Conservation (phyloP, 768 basidiomycete genomes). For the Lactarius sp. region DNA sequence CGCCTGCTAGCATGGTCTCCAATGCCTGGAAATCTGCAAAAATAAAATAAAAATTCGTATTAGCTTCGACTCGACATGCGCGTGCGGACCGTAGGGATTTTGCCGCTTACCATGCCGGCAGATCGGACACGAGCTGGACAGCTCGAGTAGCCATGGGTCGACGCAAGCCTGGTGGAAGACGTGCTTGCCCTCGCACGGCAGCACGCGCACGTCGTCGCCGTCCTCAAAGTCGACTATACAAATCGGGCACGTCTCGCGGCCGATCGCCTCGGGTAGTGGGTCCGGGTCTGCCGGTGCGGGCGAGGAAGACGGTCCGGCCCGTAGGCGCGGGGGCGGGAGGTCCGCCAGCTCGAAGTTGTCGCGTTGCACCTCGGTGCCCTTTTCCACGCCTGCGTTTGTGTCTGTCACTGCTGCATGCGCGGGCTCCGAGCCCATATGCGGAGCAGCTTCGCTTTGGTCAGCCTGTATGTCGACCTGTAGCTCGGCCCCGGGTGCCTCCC, state of each 20-base stretch:
- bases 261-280: conserved; percentile 60
- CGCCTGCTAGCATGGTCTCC: conserved; percentile 31
- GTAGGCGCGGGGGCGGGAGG: conserved; percentile 18
- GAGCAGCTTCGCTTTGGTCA: background rate
- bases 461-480: background rate
- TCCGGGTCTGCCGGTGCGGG: conserved; percentile 32
- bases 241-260: conserved; percentile 87
- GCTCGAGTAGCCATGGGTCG: conserved; percentile 87
- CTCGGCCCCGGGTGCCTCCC: background rate
- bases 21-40: conserved; percentile 34
- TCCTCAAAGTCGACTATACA: conserved; percentile 93
- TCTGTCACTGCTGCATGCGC: background rate
- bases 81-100: background rate
- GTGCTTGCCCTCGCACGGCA: conserved; percentile 91
- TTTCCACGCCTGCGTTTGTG: background rate
- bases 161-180: conserved; percentile 87
- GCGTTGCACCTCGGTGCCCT: background rate
- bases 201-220: conserved; percentile 83
- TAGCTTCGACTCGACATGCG: background rate
- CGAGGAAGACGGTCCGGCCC: conserved; percentile 22
- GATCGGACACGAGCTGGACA: conserved; percentile 87
- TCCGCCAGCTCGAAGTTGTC: conserved; percentile 11
- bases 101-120: conserved; percentile 73
- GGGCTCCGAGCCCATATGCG: background rate
- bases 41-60: background rate